These are phyloP conservation scores for Zoysia japonica DNA, from an alignment of 176 grass and related monocot species.

Conservation along the genomic window DNA sequence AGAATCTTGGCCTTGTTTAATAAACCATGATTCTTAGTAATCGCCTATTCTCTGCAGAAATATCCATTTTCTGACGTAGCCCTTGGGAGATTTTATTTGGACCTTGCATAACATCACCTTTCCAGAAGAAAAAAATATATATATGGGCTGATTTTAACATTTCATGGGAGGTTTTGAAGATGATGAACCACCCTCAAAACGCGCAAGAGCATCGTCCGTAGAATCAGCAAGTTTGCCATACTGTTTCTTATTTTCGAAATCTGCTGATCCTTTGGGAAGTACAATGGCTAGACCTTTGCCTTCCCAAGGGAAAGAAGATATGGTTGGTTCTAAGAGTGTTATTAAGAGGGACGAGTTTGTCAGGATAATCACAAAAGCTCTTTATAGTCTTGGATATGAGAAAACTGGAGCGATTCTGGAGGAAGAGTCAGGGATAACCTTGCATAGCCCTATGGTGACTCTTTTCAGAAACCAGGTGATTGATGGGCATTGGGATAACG, in stretches of 20 bases:
- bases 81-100: conserved; percentile 17
- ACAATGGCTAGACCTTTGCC: conserved; percentile 85
- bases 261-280: conserved; percentile 78
- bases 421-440: conserved; percentile 90
- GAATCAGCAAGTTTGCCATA: conserved; percentile 51
- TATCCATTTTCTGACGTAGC: conserved; percentile 3
- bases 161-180: conserved; percentile 95
- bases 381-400: conserved; percentile 89
- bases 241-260: conserved; percentile 52
- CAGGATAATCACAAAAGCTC: conserved; percentile 82
- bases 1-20: conserved; percentile 32
- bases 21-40: background rate
- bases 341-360: conserved; percentile 93
- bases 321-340: conserved; percentile 79
- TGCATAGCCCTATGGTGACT: conserved; percentile 62
- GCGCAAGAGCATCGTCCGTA: conserved; percentile 72
- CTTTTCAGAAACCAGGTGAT: conserved; percentile 82
- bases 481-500: conserved; percentile 72
- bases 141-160: conserved; percentile 86
- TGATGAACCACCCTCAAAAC: conserved; percentile 84
- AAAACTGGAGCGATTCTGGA: conserved; percentile 77
- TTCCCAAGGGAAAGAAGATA: conserved; percentile 73
- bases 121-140: conserved; percentile 48
- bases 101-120: conserved; percentile 34
- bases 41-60: conserved; percentile 44